These are phyloP conservation scores for Irpex sp. DNA, from an alignment of 1,284 basidiomycete genomes.

Conservation along the genomic window DNA sequence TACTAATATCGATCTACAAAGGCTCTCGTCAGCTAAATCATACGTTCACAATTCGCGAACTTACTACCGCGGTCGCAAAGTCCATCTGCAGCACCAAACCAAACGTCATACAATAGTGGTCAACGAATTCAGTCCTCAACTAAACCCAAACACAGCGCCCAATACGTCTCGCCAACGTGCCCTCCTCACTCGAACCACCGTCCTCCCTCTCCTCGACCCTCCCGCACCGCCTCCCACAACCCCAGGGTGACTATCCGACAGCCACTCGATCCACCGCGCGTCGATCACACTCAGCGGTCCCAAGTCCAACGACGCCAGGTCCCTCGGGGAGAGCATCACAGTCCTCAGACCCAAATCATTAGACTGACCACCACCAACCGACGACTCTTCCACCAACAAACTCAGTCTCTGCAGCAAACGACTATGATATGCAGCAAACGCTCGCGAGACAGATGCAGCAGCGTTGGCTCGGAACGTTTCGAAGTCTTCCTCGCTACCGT, in stretches of 20 bases:
- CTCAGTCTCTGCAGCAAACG: not conserved
- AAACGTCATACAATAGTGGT: no score
- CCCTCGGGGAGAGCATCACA: slow-evolving; percentile 45
- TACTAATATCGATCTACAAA: not conserved
- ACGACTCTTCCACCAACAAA: not conserved
- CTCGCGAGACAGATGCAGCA: not conserved
- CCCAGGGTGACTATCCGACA: slow-evolving; percentile 59
- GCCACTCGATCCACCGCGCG: slow-evolving; percentile 70
- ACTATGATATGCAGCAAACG: not conserved
- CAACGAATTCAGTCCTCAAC: slow-evolving; percentile 11
- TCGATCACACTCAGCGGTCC: slow-evolving; percentile 68
- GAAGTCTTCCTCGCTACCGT: not conserved
- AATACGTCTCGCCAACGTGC: slow-evolving; percentile 43
- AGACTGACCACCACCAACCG: not conserved
- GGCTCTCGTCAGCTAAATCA: not conserved
- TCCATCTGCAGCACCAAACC: not conserved
- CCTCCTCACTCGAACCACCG: not conserved
- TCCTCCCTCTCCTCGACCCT: slow-evolving; percentile 34
- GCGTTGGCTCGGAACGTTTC: not conserved
- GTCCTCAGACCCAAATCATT: slow-evolving; percentile 9
- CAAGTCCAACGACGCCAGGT: slow-evolving; percentile 64
- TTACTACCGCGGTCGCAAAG: not conserved
- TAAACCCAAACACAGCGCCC: slow-evolving; percentile 41
- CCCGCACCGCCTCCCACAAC: slow-evolving; percentile 31
- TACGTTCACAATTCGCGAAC: not conserved